Evolutionary conservation across 805 yeast species (phyloP).

Genomic region (Alloascoidea hylecoeti): DNA sequence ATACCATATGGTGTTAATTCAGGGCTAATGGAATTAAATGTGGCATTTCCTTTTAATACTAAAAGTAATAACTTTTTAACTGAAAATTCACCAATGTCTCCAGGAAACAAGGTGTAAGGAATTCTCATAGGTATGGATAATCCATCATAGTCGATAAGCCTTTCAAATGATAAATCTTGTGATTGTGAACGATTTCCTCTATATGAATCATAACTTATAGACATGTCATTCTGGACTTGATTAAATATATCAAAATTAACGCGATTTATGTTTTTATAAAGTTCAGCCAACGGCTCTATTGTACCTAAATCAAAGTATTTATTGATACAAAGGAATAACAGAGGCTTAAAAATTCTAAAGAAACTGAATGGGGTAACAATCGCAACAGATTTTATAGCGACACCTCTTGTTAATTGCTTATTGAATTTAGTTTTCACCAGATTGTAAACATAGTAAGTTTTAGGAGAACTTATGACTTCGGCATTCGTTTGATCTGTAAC

Average conservation of each 20-base stretch:
- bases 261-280: slow-evolving; percentile 15
- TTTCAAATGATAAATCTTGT: no score
- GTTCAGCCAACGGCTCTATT: slow-evolving; percentile 9
- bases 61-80: slow-evolving; percentile 5
- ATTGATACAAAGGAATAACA: slow-evolving; percentile 38
- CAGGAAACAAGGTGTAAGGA: slow-evolving; percentile 16
- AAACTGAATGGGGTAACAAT: slow-evolving; percentile 38
- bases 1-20: slow-evolving; percentile 39
- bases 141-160: slow-evolving; percentile 12
- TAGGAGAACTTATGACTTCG: slow-evolving; percentile 19
- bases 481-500: slow-evolving; percentile 9
- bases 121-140: slow-evolving; percentile 16
- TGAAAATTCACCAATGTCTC: slow-evolving; percentile 15
- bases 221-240: no score
- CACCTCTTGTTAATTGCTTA: slow-evolving; percentile 35
- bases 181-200: no score
- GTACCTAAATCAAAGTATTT: slow-evolving; percentile 22
- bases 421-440: slow-evolving; percentile 36
- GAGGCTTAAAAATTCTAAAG: slow-evolving; percentile 44
- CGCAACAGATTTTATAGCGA: slow-evolving; percentile 42
- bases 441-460: slow-evolving; percentile 39
- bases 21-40: slow-evolving; percentile 19
- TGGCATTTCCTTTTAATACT: slow-evolving; percentile 7
- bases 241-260: no score
- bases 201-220: no score